Base-by-base conservation (phyloP, 2,329 filamentous ascomycete genomes). In the Cercospora janseana region DNA sequence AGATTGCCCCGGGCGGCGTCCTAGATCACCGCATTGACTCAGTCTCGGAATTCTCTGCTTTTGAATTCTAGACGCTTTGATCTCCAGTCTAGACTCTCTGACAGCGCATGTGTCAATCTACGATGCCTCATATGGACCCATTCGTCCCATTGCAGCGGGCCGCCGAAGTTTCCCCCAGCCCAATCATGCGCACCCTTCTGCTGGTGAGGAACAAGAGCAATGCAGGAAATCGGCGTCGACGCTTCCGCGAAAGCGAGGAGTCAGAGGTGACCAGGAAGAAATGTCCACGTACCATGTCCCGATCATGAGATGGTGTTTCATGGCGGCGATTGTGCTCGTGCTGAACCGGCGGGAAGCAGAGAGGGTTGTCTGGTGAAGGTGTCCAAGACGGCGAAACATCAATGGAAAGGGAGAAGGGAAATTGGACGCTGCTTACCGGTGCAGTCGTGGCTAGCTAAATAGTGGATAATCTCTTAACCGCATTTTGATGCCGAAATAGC, bases 271-370 rank as follows among this genome's bases (percentile, higher is more conserved):
- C n/a, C n/a, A 12, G 32, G 15, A 26, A 21, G 32, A 31, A 28
- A 27, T 37, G 15, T 38, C 10, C 23, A 55, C 57, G 45, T 57
- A 65, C 88, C 89, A 95, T 48, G 89, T 95, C 56, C 89, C 89
- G 65, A 92, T 83, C 87, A 95, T 93, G 67, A 95, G 77, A 74
- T 94, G 88, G 69, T 95, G 89, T 66, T 87, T 83, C 85, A 92
- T 92, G 54, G 68, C 79, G 46, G 40, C 42, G 24, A 49, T 26
- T 15, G 24, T 26, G 26, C 44, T 40, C 13, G 52, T 50, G 32
- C 49, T 40, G 49, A 51, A 46, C 13, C 24, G 23, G 18, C 46
- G 34, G 38, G 16, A 24, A 23, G 26, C 15, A 24, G 26, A 5
- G 35, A n/a, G 16, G 12, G 34, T n/a, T 42, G 24, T 16, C 27